Evolutionary conservation across 139 green algal species (phyloP), one percentile per base, ranked within the genome.

Genomic region (Diplosphaera chodatii): DNA sequence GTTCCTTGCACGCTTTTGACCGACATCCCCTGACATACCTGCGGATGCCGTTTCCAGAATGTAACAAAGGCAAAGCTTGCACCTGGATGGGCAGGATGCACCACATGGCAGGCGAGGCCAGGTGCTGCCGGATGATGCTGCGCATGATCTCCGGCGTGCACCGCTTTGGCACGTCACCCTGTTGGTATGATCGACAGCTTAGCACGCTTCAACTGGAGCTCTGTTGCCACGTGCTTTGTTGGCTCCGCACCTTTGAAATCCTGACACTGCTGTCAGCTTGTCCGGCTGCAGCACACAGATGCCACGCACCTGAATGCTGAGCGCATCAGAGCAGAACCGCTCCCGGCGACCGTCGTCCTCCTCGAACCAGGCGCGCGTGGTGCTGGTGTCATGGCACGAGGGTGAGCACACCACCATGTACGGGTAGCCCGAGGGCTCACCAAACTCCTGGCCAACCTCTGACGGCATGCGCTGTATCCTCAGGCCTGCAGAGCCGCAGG

Each of bases 341-440:
- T 91, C 75, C 2, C 84, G 70, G 25, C 89, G 78, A 25, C 82
- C 83, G 1, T 71, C 63, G 74, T 98, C 92, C 64, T 89, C 85
- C 82, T 98, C 86, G 40, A 71, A 95, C 83, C 94, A 98, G 10
- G 84, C 90, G 23, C 95, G 73, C 34, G 87, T 82, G 8, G 94
- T 94, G 28, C 78, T 84, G 31, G 92, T 93, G 81, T 99, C 95
- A 74, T 99, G 95, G 83, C 89, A 97, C 22, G 93, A 97, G 13
- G 89, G 92, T 2, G 86, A 91, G 6, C 89, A 93, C 33, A 97
- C 91, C 0, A 82, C 86, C 77, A 90, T 82, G 77, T 94, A 96
- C 6, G 86, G 78, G 76, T 96, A 94, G 13, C 72, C 31, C 4
- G 73, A 64, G 0, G 87, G 88, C 67, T 86, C 79, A 15, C 85